Conservation (phyloP, 192 early-diverging fungal species). For the Rhizophagus prolifer region DNA sequence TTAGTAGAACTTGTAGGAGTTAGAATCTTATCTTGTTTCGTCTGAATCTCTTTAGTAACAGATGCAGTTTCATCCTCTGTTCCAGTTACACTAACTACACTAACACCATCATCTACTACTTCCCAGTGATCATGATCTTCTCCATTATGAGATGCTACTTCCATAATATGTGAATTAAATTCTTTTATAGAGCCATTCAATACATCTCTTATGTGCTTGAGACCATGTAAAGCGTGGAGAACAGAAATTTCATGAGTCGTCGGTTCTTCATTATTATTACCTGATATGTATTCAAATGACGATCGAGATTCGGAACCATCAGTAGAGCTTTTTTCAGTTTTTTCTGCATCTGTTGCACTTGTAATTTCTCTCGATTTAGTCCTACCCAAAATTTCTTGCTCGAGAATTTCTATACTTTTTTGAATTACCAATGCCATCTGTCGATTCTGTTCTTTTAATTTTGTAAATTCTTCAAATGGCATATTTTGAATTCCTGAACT, state of each 20-base stretch:
- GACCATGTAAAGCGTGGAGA: conserved; percentile 42
- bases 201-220: conserved; percentile 58
- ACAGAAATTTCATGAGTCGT: conserved; percentile 39
- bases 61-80: conserved; percentile 27
- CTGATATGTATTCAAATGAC: conserved; percentile 26
- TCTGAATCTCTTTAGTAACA: conserved; percentile 2
- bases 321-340: conserved; percentile 19
- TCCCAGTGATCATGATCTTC: conserved; percentile 33
- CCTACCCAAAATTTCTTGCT: conserved; percentile 42
- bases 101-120: conserved; percentile 29
- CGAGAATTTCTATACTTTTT: conserved; percentile 46
- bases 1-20: background rate
- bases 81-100: conserved; percentile 26
- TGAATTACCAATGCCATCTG: conserved; percentile 39
- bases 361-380: conserved; percentile 14
- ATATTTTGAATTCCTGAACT: background rate
- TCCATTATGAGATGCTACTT: conserved; percentile 6
- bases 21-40: conserved; percentile 7
- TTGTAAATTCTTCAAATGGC: conserved; percentile 1
- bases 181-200: conserved; percentile 45
- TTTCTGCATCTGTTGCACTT: conserved; percentile 20
- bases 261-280: conserved; percentile 12
- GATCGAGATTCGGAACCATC: conserved; percentile 16
- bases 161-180: conserved; percentile 42
- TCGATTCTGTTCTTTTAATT: conserved; percentile 30